These are phyloP conservation scores for Leishmania martiniquensis DNA, from an alignment of 208 protist species.

Conservation along the genomic window DNA sequence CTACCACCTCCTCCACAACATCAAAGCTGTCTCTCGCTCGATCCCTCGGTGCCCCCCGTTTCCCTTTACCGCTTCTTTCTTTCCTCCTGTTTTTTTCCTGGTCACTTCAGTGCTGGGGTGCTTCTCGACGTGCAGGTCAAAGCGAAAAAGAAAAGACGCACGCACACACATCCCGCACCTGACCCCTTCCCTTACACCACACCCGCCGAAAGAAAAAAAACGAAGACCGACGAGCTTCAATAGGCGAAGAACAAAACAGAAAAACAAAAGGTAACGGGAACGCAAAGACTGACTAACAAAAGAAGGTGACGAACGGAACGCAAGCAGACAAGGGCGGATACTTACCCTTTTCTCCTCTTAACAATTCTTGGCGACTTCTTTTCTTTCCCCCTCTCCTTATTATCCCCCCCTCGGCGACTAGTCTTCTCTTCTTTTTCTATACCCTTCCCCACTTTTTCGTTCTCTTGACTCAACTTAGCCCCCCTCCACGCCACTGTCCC, in stretches of 20 bases:
- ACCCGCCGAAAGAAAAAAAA: background rate
- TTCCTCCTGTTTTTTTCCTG: conserved; percentile 1
- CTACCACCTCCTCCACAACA: too few relatives aligned
- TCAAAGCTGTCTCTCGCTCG: background rate
- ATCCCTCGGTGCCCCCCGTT: background rate
- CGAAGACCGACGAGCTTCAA: background rate
- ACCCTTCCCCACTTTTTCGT: background rate
- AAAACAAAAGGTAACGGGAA: too few relatives aligned
- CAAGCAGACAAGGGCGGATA: background rate
- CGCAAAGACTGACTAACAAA: too few relatives aligned
- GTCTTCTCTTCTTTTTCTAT: conserved; percentile 12
- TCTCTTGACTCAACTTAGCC: background rate
- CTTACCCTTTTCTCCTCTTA: background rate
- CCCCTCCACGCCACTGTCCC: background rate
- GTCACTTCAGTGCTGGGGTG: conserved; percentile 11
- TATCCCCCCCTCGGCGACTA: background rate
- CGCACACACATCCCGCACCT: background rate
- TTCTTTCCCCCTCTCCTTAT: background rate
- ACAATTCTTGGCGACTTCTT: background rate
- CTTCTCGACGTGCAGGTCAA: background rate
- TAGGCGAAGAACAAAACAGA: background rate
- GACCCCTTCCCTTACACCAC: background rate
- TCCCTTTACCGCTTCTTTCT: background rate
- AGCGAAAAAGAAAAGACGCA: background rate
- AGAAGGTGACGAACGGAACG: background rate